Evolutionary conservation across 1,284 basidiomycete genomes (phyloP), one percentile per base, ranked within the genome.

Genomic region (Apiotrichum porosum): DNA sequence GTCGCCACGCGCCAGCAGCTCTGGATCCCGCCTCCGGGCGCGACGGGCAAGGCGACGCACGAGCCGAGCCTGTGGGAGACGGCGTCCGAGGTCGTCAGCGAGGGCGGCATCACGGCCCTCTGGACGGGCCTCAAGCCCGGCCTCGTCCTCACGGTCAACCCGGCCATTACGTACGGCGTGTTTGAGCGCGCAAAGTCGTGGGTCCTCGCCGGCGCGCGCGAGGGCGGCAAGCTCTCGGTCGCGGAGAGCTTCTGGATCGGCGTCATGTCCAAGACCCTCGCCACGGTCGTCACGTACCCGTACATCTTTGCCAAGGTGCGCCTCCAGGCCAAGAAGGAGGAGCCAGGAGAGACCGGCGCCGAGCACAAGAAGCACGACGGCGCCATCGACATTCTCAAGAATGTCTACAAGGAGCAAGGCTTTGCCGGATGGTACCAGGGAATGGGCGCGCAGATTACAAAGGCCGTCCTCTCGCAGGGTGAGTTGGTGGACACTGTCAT

Each of bases 1-100:
- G 94, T 99, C 65, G 94, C 95, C 13, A 98, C 94, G 1, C 83
- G 95, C 21, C 95, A 99, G 75, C 95, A 99, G 76, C 80, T 95
- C 42, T 86, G 86, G 28, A 48, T 52, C n/a, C 42, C 55, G 17
- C 51, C 48, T 10, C 42, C 47, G 19, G 47, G 47, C 31, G 51
- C 52, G 9, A 44, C 47, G 14, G 53, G 53, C 49, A 49, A 49
- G 53, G 53, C 47, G 6, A 40, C 58, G n/a, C 58, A 51, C 37
- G 46, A 63, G 22, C 69, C 73, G 22, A 63, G 61, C 3, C 58
- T 74, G 28, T 24, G 88, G 21, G 81, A 79, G 33, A 86, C 95
- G 12, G 89, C 85, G 19, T 79, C 79, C 33, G 88, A 94, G 68
- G 97, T 99, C 64, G 77, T 97, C 44, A 79, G 81, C n/a, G 88